phyloP scores from a whole-genome alignment of 2,329 filamentous ascomycete genomes.

The Trichoderma oligosporum region DNA sequence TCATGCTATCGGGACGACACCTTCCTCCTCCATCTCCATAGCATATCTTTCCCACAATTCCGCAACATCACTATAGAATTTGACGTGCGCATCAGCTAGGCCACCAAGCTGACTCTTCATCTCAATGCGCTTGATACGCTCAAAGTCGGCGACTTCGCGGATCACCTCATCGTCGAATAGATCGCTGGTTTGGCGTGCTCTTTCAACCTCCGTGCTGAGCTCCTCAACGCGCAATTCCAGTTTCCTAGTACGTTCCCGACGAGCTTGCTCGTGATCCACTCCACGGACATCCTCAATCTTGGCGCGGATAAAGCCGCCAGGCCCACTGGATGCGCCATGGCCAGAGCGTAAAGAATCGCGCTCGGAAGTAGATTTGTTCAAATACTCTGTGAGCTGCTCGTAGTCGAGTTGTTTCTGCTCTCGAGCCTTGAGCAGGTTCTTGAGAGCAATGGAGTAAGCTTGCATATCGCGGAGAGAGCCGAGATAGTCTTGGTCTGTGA shows the following conservation, averaged over 20 bases:
- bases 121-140: constrained; percentile 91
- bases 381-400: constrained; percentile 91
- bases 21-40: constrained; percentile 77
- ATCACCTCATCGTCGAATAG: constrained; percentile 96
- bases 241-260: constrained; percentile 81
- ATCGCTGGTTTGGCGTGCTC: constrained; percentile 79
- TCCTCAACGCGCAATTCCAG: constrained; percentile 91
- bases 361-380: constrained; percentile 84
- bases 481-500: constrained; percentile 94
- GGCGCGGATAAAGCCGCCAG: constrained; percentile 80
- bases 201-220: constrained; percentile 83
- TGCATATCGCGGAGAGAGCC: constrained; percentile 93
- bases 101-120: constrained; percentile 83
- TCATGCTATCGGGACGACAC: constrained; percentile 27
- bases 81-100: constrained; percentile 78
- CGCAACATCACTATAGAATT: constrained; percentile 77
- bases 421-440: constrained; percentile 82
- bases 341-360: constrained; percentile 72
- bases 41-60: constrained; percentile 88
- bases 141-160: constrained; percentile 88
- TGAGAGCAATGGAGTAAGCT: constrained; percentile 83
- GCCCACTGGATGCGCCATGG: constrained; percentile 55
- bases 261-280: constrained; percentile 90
- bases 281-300: constrained; percentile 97
- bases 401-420: constrained; percentile 98